Base-by-base conservation (phyloP, 495 filamentous ascomycete genomes). In the Neurospora africana region DNA sequence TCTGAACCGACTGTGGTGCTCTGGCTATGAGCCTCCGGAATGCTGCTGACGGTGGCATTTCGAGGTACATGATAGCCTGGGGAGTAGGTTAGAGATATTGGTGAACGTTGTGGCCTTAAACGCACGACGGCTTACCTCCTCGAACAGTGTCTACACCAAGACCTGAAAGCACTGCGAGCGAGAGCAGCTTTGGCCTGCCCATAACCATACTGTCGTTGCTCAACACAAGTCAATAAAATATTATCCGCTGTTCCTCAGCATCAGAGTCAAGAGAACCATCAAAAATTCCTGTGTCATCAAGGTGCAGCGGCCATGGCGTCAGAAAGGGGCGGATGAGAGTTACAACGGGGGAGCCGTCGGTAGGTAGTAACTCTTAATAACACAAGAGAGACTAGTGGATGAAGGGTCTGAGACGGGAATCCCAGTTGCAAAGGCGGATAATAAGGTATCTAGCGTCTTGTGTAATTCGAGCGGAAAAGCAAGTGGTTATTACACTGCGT, bases 131-230 rank as follows among this genome's bases (percentile, higher is more conserved):
- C 75, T 69, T 40, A 80, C 80, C 80, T 77, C 76, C 76, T 4
- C 73, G 65, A 30, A 72, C 75, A 53, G 53, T 70, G 40, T 80
- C 75, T 68, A 80, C 41, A 68, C 76, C 75, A 70, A 73, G 69
- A 67, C 71, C 30, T 39, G 71, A 75, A 58, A 80, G 76, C 70
- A 77, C 79, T 75, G 78, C 80, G 72, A 78, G 33, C 19, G 75
- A 78, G 30, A 79, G 76, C 76, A 81, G 74, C 74, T 74, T 75
- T 38, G 68, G 72, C 73, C 70, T 74, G 35, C 74, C 73, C 47
- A 69, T 75, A 71, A 79, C 76, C 79, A 81, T 81, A 44, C 70
- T 79, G 72, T 72, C 27, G 21, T 53, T 37, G 69, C 10, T 70
- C 68, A 69, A 69, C 65, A 30, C 30, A 69, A 37, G 23, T 41